A percentile compares a stretch with the other conserved stretches of the same genome.
Conservation (phyloP, 78 protist species). For the Dictyostelium firmibasis region DNA sequence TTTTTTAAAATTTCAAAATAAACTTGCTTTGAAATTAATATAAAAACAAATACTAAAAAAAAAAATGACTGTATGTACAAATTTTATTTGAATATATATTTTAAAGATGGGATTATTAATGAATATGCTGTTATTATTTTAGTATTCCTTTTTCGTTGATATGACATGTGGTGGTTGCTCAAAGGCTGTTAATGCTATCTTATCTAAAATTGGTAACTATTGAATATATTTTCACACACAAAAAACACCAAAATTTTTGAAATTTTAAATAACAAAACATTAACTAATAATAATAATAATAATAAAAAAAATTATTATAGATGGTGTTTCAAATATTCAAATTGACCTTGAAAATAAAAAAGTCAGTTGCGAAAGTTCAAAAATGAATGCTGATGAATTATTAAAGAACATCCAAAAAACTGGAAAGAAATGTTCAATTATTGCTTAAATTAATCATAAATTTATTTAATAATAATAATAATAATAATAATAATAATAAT, state of each 20-base stretch:
- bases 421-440: slow-evolving; percentile 52
- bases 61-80: slow-evolving; percentile 23
- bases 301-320: not conserved
- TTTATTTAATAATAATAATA: too few relatives aligned
- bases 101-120: not conserved
- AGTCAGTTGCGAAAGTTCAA: slow-evolving; percentile 49
- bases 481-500: not conserved
- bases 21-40: too few relatives aligned
- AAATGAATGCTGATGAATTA: slow-evolving; percentile 18
- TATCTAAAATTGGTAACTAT: slow-evolving; percentile 36
- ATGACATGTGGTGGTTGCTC: slow-evolving; percentile 84
- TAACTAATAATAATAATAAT: not conserved
- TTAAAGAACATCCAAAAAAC: slow-evolving; percentile 46
- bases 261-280: not conserved
- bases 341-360: slow-evolving; percentile 39
- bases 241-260: not conserved
- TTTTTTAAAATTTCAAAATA: not conserved
- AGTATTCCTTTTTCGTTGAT: slow-evolving; percentile 76
- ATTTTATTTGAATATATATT: not conserved
- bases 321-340: slow-evolving; percentile 69
- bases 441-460: slow-evolving; percentile 57
- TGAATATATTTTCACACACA: not conserved
- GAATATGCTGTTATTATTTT: not conserved
- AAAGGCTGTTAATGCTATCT: slow-evolving; percentile 63
- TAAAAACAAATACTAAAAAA: not conserved